Evolutionary conservation across 345 rosid genomes (phyloP), one percentile per base, ranked within the genome.

Genomic region (Camelina laxa): DNA sequence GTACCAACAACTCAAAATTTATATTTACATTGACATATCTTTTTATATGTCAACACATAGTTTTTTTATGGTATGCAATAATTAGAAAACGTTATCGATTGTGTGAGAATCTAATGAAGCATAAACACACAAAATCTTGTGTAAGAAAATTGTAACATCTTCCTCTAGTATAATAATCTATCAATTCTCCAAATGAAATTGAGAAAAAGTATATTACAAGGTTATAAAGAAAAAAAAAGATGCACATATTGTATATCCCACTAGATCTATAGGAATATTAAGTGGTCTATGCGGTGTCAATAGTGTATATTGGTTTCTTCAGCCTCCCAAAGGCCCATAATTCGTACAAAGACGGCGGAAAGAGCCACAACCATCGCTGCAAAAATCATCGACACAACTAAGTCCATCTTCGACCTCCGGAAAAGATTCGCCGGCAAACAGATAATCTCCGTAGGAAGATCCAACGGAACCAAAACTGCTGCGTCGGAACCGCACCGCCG

Each of bases 341-440:
- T 82, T 16, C 96, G 83, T n/a, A 93, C 92, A 2, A 81, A 74
- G 73, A 86, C 85, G 67, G 92, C 95, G 17, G 93, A 91, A 42
- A 85, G 85, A 58, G 85, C 95, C 53, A 93, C 98, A 27, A 91
- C 91, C 2, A 83, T 85, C 2, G 97, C 97, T 12, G 98, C 96
- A 64, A 91, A 89, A 27, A 89, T 82, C 47, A 91, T 89, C n/a
- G 98, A 91, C 5, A 90, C 87, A 35, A 85, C 73, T 54, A 88
- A 75, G 77, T 93, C 98, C 49, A 84, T 51, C 77, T 81, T 80
- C 16, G 92, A 88, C 79, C 83, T 80, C 42, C 70, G 65, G 76
- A 93, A 87, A 35, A 89, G 10, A 72, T 72, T 83, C 50, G 85
- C 80, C 57, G 92, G 96, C 54, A 91, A 67, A 85, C 98, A 89